Evolutionary conservation across 345 rosid species (phyloP), one percentile per base, ranked within the genome.

Genomic region (Pugionium cornutum): DNA sequence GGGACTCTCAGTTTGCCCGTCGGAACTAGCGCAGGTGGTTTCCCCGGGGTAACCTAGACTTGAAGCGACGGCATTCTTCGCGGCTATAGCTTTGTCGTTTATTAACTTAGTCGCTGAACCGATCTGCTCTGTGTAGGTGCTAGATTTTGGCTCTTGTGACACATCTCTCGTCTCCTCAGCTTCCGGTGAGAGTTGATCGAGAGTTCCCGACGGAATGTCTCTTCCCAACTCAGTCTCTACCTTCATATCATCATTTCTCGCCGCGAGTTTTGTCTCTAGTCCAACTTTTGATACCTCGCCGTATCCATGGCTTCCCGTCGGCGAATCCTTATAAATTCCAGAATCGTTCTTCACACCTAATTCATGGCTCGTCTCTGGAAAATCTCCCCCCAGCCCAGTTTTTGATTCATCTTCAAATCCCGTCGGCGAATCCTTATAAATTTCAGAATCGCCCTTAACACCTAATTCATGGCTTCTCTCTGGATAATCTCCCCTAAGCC

Each of bases 171-270:
- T 64, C n/a, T 29, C 66, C 32, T 69, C 70, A 9, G 9, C 27
- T 1, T 68, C 83, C 8, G 82, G 77, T 30, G 88, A 80, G 76
- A 78, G 80, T 3, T 79, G 85, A 46, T 66, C 83, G 46, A 81
- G 86, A 72, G 41, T 57, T n/a, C 5, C 60, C 32, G 29, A 50
- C 8, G 59, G 62, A 1, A 71, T 41, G 36, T 39, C 71, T 32
- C 61, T 69, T 43, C 74, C 62, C 37, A 63, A 32, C 9, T 28
- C 69, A 7, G 7, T 56, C 45, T 71, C 75, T 2, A 39, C 45
- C 48, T 48, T 33, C 32, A 40, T 36, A 27, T 64, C 69, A 71
- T 47, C 58, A 48, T 28, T 50, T 9, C 9, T 62, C 54, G 34
- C 31, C 62, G 67, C 58, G 4, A n/a, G 3, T 0, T 1, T 5